phyloP scores from a whole-genome alignment of 345 rosid genomes.

The Rubroshorea leprosula region DNA sequence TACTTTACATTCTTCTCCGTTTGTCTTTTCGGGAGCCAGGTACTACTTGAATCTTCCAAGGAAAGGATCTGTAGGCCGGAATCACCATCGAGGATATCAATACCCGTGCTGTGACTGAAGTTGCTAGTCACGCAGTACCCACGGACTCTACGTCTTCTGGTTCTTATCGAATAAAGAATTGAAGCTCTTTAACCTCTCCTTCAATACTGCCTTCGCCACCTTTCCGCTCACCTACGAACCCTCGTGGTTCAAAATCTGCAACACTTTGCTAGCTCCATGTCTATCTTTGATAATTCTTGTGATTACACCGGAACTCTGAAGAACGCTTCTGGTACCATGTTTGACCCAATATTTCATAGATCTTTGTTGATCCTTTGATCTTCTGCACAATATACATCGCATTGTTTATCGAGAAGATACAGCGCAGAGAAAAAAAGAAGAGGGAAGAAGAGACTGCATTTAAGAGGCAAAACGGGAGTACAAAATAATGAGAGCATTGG shows the following conservation, averaged over 20 bases:
- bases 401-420: slow-evolving; percentile 85
- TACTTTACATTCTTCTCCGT: slow-evolving; percentile 71
- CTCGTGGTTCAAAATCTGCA: slow-evolving; percentile 59
- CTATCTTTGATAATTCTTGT: slow-evolving; percentile 76
- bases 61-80: slow-evolving; percentile 80
- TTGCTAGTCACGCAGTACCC: slow-evolving; percentile 88
- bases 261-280: slow-evolving; percentile 72
- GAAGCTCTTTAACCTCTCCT: slow-evolving; percentile 75
- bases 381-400: slow-evolving; percentile 76
- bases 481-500: too few relatives aligned
- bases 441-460: too few relatives aligned
- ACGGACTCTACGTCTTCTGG: slow-evolving; percentile 69
- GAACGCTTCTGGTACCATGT: slow-evolving; percentile 62
- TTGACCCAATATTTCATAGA: slow-evolving; percentile 54
- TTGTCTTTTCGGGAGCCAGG: slow-evolving; percentile 56
- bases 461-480: too few relatives aligned
- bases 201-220: slow-evolving; percentile 52
- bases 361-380: slow-evolving; percentile 60
- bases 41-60: slow-evolving; percentile 66
- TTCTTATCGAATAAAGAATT: slow-evolving; percentile 75
- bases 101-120: slow-evolving; percentile 77
- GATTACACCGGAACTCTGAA: slow-evolving; percentile 60
- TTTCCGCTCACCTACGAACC: slow-evolving; percentile 64
- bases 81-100: slow-evolving; percentile 74
- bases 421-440: slow-evolving; percentile 46